These are phyloP conservation scores for Leishmania amazonensis DNA, from an alignment of 208 protist genomes.

Conservation along the genomic window DNA sequence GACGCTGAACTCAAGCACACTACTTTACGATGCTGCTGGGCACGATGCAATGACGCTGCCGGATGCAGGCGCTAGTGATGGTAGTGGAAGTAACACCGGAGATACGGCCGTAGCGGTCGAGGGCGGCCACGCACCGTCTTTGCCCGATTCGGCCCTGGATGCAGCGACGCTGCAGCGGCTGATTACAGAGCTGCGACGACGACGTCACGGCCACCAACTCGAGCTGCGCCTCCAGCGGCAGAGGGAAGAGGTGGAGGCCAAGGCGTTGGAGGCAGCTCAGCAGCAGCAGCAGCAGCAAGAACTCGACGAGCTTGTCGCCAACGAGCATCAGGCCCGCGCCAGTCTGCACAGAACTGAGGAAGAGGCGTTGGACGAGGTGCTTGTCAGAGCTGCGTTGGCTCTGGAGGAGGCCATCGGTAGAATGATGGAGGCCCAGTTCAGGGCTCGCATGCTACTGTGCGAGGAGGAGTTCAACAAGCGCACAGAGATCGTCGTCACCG, in stretches of 20 bases:
- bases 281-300: background rate
- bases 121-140: background rate
- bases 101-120: background rate
- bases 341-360: conserved; percentile 8
- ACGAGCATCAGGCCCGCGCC: conserved; percentile 11
- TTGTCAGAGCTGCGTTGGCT: background rate
- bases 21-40: conserved; percentile 2
- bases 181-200: conserved; percentile 10
- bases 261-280: background rate
- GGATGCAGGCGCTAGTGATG: background rate
- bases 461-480: conserved; percentile 22
- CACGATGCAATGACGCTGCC: background rate
- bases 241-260: conserved; percentile 3
- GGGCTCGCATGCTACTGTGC: conserved; percentile 7
- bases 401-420: background rate
- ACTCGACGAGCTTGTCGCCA: conserved; percentile 12
- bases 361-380: background rate
- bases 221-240: conserved; percentile 2
- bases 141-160: background rate
- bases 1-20: conserved; percentile 6
- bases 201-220: conserved; percentile 5
- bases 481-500: background rate
- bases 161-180: conserved; percentile 20
- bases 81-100: background rate
- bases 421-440: background rate